Conservation (phyloP, 192 early-diverging fungal genomes). For the Backusella sp. region DNA sequence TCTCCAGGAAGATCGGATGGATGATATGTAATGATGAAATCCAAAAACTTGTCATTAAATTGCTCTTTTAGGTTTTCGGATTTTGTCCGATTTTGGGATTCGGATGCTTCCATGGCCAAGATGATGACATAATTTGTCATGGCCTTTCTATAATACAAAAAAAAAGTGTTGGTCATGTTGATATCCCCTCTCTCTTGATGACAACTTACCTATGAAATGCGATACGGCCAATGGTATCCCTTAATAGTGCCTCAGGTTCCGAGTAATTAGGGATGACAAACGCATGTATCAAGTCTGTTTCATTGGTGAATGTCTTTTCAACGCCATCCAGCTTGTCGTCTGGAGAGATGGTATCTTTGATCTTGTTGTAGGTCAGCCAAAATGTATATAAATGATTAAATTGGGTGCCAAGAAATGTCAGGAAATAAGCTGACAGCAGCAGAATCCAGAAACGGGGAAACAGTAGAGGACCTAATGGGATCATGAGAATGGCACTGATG, state of each 20-base stretch:
- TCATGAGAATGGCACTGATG: slow-evolving; percentile 29
- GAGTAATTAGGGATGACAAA: slow-evolving; percentile 73
- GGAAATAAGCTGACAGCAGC: slow-evolving; percentile 43
- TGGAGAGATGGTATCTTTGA: slow-evolving; percentile 34
- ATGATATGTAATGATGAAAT: slow-evolving; percentile 69
- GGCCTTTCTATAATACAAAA: slow-evolving; percentile 30
- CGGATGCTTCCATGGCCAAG: slow-evolving; percentile 70
- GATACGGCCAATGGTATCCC: slow-evolving; percentile 65
- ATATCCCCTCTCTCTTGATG: too few species aligned
- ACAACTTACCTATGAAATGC: slow-evolving; percentile 47
- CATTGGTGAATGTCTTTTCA: not conserved
- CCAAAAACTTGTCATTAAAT: slow-evolving; percentile 56
- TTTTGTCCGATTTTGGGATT: slow-evolving; percentile 51
- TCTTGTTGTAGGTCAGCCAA: slow-evolving; percentile 40
- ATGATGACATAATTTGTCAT: slow-evolving; percentile 48
- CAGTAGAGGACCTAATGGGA: slow-evolving; percentile 42
- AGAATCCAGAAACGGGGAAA: slow-evolving; percentile 41
- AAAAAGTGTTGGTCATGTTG: not conserved
- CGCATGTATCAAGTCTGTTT: not conserved
- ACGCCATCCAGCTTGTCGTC: not conserved
- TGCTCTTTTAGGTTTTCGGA: slow-evolving; percentile 46
- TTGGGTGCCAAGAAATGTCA: slow-evolving; percentile 41
- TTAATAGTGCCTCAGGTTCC: slow-evolving; percentile 63
- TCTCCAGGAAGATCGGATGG: slow-evolving; percentile 65
- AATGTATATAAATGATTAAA: slow-evolving; percentile 49